Percentiles rank a stretch among this genome's conserved stretches.
Conservation (phyloP, 257 asterid species). For the Fraxinus quadrangulata region DNA sequence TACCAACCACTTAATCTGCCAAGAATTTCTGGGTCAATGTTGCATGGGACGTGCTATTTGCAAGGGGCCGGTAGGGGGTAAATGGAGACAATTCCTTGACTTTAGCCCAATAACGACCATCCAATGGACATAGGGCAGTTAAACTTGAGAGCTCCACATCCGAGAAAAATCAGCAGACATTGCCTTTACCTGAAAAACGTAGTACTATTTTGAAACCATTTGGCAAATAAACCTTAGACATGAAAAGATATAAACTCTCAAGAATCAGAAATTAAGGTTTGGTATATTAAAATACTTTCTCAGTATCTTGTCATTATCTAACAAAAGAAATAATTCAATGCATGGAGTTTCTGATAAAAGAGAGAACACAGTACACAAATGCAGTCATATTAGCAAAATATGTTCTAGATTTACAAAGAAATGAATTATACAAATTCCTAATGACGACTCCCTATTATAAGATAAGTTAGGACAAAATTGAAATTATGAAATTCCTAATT, state of each 20-base stretch:
- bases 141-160: constrained; percentile 55
- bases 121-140: constrained; percentile 73
- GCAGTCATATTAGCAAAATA: neutral
- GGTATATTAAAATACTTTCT: neutral
- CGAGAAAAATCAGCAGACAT: constrained; percentile 27
- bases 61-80: no score
- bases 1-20: constrained; percentile 75
- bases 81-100: constrained; percentile 79
- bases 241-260: neutral
- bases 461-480: no score
- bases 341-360: neutral
- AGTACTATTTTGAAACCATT: neutral
- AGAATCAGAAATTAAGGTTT: neutral
- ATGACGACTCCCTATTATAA: no score
- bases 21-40: neutral
- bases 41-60: neutral
- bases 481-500: no score
- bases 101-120: constrained; percentile 90
- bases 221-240: constrained; percentile 1
- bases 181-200: constrained; percentile 34
- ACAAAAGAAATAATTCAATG: neutral
- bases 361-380: neutral
- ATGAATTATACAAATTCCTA: neutral
- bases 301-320: neutral
- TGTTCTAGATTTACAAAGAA: neutral